Base-by-base conservation (phyloP, 495 filamentous ascomycete species). In the Hyaloscypha bicolor region DNA sequence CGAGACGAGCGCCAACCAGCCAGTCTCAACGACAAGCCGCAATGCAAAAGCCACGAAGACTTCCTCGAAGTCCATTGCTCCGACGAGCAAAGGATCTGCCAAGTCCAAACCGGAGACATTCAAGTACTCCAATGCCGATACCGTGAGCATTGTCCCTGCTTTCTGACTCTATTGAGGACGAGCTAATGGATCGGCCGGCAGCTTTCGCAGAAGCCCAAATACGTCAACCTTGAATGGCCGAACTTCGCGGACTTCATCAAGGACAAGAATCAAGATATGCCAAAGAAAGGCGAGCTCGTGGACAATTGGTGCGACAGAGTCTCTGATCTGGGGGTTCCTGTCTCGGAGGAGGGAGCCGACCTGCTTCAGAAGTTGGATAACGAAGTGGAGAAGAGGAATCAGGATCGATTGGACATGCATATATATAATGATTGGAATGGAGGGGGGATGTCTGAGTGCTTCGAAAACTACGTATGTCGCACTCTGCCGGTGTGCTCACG, bases 321-420 rank as follows among this genome's bases (percentile, higher is more conserved):
- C 16, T 67, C 65, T 21, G 66, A 68, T 14, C 12, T 62, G 1
- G 66, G 66, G 16, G 6, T 63, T 39, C 60, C 60, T 11, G 8
- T 63, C 9, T 59, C 60, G 4, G 48, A 64, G 48, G 66, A 48
- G 4, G 67, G 62, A 14, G 21, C 30, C 25, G 29, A 55, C 9
- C 53, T 69, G 19, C 51, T 22, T 12, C 1, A 39, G 45, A 55
- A 69, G 6, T 8, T 65, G 9, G 30, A 55, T 12, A 62, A 59
- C 19, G 68, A 73, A 35, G 21, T 53, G 3, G 56, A 71, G 19
- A 71, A 78, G 59, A 75, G 80, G 14, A 60, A 77, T 63, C 81
- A 75, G 9, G 79, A 82, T 33, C n/a, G 29, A 19, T 77, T 79
- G 42, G 69, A 63, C 35, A 79, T 83, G 78, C 73, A 80, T 60